These are phyloP conservation scores for Kentomonas sorsogonicus DNA, from an alignment of 208 protist genomes.

Conservation along the genomic window DNA sequence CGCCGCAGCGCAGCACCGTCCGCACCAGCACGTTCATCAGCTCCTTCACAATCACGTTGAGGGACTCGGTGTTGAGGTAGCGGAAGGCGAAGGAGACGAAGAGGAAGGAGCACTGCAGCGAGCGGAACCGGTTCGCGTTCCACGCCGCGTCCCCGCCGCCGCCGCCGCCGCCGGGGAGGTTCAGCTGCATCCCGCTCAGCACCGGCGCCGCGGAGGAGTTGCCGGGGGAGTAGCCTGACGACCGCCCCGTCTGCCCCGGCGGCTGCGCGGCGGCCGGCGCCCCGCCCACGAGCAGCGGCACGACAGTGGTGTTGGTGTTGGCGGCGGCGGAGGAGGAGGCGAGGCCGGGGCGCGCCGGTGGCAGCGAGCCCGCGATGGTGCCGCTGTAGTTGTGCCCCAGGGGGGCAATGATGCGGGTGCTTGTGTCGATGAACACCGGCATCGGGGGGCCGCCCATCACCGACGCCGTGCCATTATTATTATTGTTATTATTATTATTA, in stretches of 20 bases:
- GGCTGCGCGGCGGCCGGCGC: no score
- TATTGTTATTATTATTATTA: neutral
- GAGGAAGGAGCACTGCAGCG: slow-evolving; percentile 27
- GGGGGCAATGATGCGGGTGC: no score
- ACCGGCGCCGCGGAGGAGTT: neutral
- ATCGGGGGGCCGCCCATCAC: no score
- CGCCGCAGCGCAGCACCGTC: slow-evolving; percentile 17
- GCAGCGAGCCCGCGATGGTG: no score
- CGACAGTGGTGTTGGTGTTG: neutral
- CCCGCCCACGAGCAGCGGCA: neutral
- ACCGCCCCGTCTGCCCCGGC: neutral
- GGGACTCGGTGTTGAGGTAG: slow-evolving; percentile 18
- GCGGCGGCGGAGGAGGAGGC: no score
- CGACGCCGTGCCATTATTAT: neutral
- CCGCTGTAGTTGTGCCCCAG: no score
- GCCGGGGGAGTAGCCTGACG: no score
- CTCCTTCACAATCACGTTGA: slow-evolving; percentile 18
- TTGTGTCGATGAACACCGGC: no score
- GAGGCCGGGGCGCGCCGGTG: no score
- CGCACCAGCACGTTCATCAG: slow-evolving; percentile 26
- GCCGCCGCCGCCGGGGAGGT: slow-evolving; percentile 1
- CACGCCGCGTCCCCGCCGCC: neutral
- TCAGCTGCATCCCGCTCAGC: neutral
- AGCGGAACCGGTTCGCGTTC: slow-evolving; percentile 22
- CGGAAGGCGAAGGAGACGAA: slow-evolving; percentile 24